A percentile compares a stretch with the other conserved stretches of the same genome.
phyloP scores from a whole-genome alignment of 2,329 filamentous ascomycete genomes.

The Esteya vermicola region DNA sequence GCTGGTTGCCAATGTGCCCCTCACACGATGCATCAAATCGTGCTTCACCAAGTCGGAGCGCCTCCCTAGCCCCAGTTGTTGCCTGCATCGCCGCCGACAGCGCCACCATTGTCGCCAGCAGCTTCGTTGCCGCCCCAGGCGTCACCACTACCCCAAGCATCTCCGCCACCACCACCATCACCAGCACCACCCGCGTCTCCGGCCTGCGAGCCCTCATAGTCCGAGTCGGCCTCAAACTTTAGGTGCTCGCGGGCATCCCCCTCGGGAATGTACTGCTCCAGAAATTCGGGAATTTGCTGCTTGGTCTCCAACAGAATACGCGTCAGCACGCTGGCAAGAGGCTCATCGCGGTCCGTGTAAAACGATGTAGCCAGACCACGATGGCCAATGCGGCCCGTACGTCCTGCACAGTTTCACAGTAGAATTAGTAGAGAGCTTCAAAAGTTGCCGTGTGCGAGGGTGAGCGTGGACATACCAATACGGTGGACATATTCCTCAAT shows the following conservation, averaged over 20 bases:
- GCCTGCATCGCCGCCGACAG: background rate
- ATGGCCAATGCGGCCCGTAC: conserved; percentile 87
- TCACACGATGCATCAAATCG: too few relatives aligned
- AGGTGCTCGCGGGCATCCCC: conserved; percentile 30
- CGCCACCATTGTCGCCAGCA: background rate
- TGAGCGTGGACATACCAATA: conserved; percentile 51
- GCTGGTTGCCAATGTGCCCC: too few relatives aligned
- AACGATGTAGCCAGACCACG: conserved; percentile 77
- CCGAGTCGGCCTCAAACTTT: conserved; percentile 41
- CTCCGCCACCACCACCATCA: conserved; percentile 6
- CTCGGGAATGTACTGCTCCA: conserved; percentile 49
- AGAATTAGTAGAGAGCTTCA: background rate
- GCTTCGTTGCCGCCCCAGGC: background rate
- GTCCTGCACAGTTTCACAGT: conserved; percentile 43
- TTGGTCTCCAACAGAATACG: conserved; percentile 70
- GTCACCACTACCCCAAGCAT: conserved; percentile 4
- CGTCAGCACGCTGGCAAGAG: conserved; percentile 58
- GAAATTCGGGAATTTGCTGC: conserved; percentile 71
- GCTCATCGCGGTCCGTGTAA: conserved; percentile 64
- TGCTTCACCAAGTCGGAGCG: too few relatives aligned
- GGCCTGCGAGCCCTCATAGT: conserved; percentile 25
- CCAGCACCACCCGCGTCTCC: conserved; percentile 8
- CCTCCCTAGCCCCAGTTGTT: background rate
- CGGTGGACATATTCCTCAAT: conserved; percentile 91
- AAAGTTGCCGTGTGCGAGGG: background rate